phyloP scores from a whole-genome alignment of 352 stramenopile species.

The Globisporangium sylvaticum region DNA sequence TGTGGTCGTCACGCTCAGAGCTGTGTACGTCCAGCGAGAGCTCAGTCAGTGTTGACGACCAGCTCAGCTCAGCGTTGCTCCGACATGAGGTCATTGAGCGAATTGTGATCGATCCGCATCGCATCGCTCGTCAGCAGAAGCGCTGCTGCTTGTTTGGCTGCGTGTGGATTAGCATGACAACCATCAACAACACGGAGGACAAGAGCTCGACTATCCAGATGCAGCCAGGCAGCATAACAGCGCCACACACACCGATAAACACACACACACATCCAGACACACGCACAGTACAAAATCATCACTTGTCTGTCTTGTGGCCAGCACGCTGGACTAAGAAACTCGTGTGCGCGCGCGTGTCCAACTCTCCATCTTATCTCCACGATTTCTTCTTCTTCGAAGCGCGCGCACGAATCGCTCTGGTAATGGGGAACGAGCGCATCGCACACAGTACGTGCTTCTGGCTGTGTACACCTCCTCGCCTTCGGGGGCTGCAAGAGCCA shows the following conservation, averaged over 20 bases:
- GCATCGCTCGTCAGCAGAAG: too few relatives aligned
- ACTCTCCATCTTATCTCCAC: neutral
- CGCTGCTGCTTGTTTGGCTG: neutral
- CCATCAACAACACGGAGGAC: neutral
- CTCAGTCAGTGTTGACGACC: too few relatives aligned
- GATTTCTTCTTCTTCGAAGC: neutral
- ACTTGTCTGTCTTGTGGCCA: neutral
- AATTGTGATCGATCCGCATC: too few relatives aligned
- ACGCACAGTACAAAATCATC: neutral
- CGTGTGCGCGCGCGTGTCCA: neutral
- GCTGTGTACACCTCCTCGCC: neutral
- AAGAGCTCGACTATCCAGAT: neutral
- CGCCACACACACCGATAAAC: neutral
- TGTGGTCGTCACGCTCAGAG: neutral
- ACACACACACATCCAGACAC: neutral
- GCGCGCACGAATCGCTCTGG: neutral
- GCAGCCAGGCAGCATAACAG: neutral
- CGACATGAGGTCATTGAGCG: too few relatives aligned
- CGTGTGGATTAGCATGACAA: neutral
- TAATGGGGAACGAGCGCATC: neutral
- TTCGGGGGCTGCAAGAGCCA: neutral
- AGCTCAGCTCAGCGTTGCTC: too few relatives aligned
- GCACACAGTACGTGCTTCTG: neutral
- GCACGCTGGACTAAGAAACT: neutral
- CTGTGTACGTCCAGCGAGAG: too few relatives aligned